Evolutionary conservation across 305 asterid species (phyloP), one percentile per base, ranked within the genome.

Genomic region (Plantago coronopus): DNA sequence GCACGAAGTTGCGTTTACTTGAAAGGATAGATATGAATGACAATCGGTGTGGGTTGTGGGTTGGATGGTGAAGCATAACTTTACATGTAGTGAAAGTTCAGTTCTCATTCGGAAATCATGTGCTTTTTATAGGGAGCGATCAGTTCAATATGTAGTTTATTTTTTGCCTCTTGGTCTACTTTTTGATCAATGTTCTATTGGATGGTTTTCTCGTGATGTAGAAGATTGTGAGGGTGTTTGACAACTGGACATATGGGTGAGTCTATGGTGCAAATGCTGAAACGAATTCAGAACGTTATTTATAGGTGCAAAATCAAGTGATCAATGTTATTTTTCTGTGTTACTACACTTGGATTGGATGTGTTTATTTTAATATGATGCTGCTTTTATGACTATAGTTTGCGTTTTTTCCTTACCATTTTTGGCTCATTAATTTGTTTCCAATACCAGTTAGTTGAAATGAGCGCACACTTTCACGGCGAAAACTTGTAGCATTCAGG

Each of bases 231-330:
- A 34, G 12, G 40, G 12, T 34, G 40, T 63, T 51, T 29, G 54
- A 31, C n/a, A 59, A 44, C 59, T 56, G 42, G 65, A 37, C 50
- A 20, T 16, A 56, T 56, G 17, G 63, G 49, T 38, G 34, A 45
- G 27, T 29, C 50, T 48, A 27, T n/a, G 59, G 14, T 49, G 47
- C 22, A 21, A 55, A n/a, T 48, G 61, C 46, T 10, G 66, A 50
- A 53, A 21, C 37, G n/a, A 43, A 34, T 46, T 50, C 50, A 6
- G 54, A 21, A 51, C 23, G 13, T 47, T 34, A 47, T 27, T n/a
- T 10, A 3, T 27, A 37, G 60, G 17, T n/a, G 53, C 56, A 46
- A 65, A 53, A 44, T 38, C 48, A 40, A 31, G 38, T 65, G 45
- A 44, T 37, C 40, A 46, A n/a, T 23, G 17, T 38, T 16, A 38